A percentile compares a stretch with the other conserved stretches of the same genome.
phyloP scores from a whole-genome alignment of 2,329 filamentous ascomycete genomes.

The Penicillium brasilianum region DNA sequence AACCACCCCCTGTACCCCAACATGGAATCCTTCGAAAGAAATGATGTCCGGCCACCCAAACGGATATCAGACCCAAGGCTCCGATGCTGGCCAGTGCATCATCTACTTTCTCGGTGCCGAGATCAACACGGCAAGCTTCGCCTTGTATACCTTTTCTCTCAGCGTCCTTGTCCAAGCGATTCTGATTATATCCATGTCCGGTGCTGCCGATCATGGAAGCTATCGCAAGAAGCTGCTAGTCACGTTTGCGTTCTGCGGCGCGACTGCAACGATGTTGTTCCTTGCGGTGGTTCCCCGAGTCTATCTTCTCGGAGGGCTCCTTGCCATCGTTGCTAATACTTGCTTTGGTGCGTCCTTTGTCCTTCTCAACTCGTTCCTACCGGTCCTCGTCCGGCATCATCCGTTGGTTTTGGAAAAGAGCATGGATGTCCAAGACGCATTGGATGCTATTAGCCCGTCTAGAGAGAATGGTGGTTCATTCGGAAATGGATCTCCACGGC shows the following conservation, averaged over 20 bases:
- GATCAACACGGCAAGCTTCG: conserved; percentile 95
- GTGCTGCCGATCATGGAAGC: conserved; percentile 89
- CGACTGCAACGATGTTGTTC: conserved; percentile 85
- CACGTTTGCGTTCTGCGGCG: conserved; percentile 81
- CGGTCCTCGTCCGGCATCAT: conserved; percentile 86
- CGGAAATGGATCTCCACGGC: conserved; percentile 4
- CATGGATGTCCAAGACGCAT: conserved; percentile 7
- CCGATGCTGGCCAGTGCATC: conserved; percentile 71
- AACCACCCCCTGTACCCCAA: conserved; percentile 73
- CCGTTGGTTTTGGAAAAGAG: conserved; percentile 55
- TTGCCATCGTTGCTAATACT: conserved; percentile 90
- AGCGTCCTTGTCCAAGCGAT: conserved; percentile 88
- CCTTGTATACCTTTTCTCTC: conserved; percentile 97
- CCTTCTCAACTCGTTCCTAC: conserved; percentile 91
- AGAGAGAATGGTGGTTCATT: conserved; percentile 5
- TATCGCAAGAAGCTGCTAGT: conserved; percentile 89
- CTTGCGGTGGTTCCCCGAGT: conserved; percentile 74
- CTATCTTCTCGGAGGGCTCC: conserved; percentile 79
- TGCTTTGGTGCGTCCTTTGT: conserved; percentile 96
- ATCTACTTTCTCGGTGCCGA: conserved; percentile 80
- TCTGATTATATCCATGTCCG: conserved; percentile 94
- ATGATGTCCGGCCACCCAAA: conserved; percentile 8
- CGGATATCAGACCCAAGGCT: conserved; percentile 29
- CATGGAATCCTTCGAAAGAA: conserved; percentile 55
- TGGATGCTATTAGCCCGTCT: conserved; percentile 9